Base-by-base conservation (phyloP, 768 basidiomycete species). In the Termitomyces sp. region DNA sequence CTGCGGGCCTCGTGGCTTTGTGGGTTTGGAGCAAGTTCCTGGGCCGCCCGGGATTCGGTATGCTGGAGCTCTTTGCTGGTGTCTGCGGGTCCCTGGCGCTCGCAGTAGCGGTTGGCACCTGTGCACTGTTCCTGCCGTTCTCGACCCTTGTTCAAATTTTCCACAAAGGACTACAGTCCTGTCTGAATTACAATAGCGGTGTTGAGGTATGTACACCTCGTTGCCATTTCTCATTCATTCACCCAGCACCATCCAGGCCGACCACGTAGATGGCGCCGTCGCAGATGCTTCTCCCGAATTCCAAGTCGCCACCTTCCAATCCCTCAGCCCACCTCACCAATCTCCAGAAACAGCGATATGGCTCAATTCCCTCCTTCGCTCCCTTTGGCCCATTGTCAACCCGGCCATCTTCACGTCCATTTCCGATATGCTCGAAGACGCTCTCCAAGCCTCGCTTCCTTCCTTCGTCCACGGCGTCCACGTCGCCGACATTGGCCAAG, bases 371-470 rank as follows among this genome's bases (percentile, higher is more conserved):
- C 68, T 90, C 52, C 70, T 87, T 26, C 69, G 73, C 40, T 77
- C 80, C 3, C 68, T 91, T 10, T 92, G 90, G 90, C 87, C 88
- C 0, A 78, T 90, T 57, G 72, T 90, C 59, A 88, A 90, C 66
- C 88, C 90, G 3, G 76, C 83, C 26, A 73, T 90, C 51, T 85
- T 86, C 69, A 72, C 70, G 8, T 72, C 79, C 6, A 56, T 84
- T 35, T 74, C 82, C 16, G 88, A 90, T 70, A 84, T 86, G 74
- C 68, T 85, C 5, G 83, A 85, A 69, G 82, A 83, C 63, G 76
- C 80, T 18, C 78, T 85, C 65, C 82, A 83, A 68, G 72, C 79
- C 20, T 75, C 79, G 4, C 75, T 81, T 16, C 82, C 82, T 0
- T 75, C 73, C 36, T 67, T 81, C 43, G 70, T 82, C 28, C 72